phyloP scores from a whole-genome alignment of 2,329 filamentous ascomycete genomes.

The Ascomycota sp. region DNA sequence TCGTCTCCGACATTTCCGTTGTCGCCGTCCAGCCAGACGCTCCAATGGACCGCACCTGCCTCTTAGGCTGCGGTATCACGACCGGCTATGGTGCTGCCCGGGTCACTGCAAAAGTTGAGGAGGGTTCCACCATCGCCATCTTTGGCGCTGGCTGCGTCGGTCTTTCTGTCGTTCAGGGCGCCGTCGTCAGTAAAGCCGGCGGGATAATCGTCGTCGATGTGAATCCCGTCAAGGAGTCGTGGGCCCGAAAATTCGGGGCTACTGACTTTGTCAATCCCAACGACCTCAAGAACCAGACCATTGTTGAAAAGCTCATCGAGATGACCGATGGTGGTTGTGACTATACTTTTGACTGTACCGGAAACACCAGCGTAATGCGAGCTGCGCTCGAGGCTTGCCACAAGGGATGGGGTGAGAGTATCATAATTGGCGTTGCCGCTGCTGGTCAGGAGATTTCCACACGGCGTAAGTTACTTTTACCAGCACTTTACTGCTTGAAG shows the following conservation, averaged over 20 bases:
- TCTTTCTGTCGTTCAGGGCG: conserved; percentile 83
- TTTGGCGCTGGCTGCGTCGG: conserved; percentile 95
- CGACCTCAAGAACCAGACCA: conserved; percentile 53
- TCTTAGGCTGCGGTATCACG: conserved; percentile 94
- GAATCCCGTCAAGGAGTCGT: conserved; percentile 77
- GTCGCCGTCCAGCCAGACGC: conserved; percentile 79
- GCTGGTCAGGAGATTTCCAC: conserved; percentile 90
- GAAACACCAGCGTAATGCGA: conserved; percentile 89
- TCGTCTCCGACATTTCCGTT: conserved; percentile 94
- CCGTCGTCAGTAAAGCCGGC: conserved; percentile 57
- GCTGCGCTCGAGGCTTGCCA: conserved; percentile 91
- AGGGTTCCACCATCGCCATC: conserved; percentile 71
- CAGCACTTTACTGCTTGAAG: conserved; percentile 1
- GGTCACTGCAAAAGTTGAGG: conserved; percentile 78
- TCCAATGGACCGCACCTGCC: conserved; percentile 84
- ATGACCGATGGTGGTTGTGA: conserved; percentile 96
- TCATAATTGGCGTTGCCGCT: conserved; percentile 91
- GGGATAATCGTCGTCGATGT: conserved; percentile 56
- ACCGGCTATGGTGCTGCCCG: conserved; percentile 91
- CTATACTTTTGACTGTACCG: conserved; percentile 98
- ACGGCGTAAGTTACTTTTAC: conserved; percentile 42
- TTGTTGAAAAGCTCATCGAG: conserved; percentile 83
- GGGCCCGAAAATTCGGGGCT: conserved; percentile 83
- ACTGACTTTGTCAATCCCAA: conserved; percentile 92
- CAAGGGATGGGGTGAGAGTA: conserved; percentile 97